A percentile compares a stretch with the other conserved stretches of the same genome.
These are phyloP conservation scores for Scytalidium sp. DNA, from an alignment of 2,329 filamentous ascomycete genomes.

Conservation along the genomic window DNA sequence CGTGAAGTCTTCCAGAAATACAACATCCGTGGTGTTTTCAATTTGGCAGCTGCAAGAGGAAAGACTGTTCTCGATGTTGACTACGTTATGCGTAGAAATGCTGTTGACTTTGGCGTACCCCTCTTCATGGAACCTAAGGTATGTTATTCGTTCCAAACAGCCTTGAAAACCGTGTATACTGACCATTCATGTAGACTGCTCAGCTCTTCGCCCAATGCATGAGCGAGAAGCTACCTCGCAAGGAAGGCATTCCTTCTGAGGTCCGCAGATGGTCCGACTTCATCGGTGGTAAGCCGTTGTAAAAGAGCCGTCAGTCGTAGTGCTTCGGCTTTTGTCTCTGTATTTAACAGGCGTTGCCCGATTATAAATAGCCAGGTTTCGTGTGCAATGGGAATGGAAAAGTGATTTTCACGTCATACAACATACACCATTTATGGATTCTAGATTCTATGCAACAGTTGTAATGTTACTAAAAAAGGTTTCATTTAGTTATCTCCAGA, in stretches of 20 bases:
- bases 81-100: slow-evolving; percentile 98
- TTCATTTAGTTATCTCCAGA: neutral
- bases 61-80: slow-evolving; percentile 87
- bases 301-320: slow-evolving; percentile 24
- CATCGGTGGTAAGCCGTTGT: slow-evolving; percentile 80
- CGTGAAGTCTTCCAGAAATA: slow-evolving; percentile 96
- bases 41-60: slow-evolving; percentile 79
- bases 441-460: neutral
- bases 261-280: slow-evolving; percentile 96
- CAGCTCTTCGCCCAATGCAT: slow-evolving; percentile 96
- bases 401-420: neutral
- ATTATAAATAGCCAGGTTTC: neutral
- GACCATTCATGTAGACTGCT: slow-evolving; percentile 66
- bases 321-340: too few relatives aligned
- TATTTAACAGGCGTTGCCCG: too few relatives aligned
- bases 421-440: neutral
- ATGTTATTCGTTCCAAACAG: slow-evolving; percentile 33
- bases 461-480: neutral
- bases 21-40: slow-evolving; percentile 94
- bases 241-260: slow-evolving; percentile 85
- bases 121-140: slow-evolving; percentile 99
- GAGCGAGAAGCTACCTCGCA: slow-evolving; percentile 89
- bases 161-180: slow-evolving; percentile 6
- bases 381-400: neutral
- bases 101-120: slow-evolving; percentile 96